Evolutionary conservation across 169 alveolate species (phyloP), one percentile per base, ranked within the genome.

Genomic region (Plasmodium vivax): DNA sequence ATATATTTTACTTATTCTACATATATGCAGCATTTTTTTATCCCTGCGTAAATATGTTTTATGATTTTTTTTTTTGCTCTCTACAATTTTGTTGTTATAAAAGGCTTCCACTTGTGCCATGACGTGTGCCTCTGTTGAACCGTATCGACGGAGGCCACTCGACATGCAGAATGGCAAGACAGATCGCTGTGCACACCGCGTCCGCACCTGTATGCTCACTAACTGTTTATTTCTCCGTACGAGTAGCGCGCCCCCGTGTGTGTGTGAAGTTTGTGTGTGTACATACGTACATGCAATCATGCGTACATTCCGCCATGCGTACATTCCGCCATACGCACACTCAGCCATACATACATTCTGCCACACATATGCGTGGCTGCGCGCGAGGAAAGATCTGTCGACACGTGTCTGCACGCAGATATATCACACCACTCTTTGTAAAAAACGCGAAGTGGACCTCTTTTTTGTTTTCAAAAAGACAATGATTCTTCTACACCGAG

Each of bases 381-480:
- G n/a, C 58, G 19, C 1, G 6, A 47, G 58, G 19, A 47, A 0
- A 47, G 19, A 47, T 47, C 58, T 47, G 58, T 47, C 58, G 58
- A 47, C 58, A 14, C 62, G 62, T 51, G 19, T 3, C 62, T 14
- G 62, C 62, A 51, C 23, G 62, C 6, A 14, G 62, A 14, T 14
- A 51, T 51, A 51, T 51, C 23, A 51, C 19, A 14, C 27, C 62
- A 14, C 19, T 51, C 2, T 51, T 51, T 51, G 62, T 51, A 34
- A 83, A 19, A 56, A 41, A 84, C 47, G 30, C 45, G 32, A n/a
- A 84, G 80, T 36, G 54, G 45, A 84, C 30, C 75, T 85, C 80
- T 77, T 38, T 71, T 45, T 84, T 84, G 85, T 85, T 85, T 74
- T 77, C 80, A 75, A 45, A 16, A 75, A 19, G 43, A 74, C 30